phyloP scores from a whole-genome alignment of 352 stramenopile genomes.

The Globisporangium acanthophoron region DNA sequence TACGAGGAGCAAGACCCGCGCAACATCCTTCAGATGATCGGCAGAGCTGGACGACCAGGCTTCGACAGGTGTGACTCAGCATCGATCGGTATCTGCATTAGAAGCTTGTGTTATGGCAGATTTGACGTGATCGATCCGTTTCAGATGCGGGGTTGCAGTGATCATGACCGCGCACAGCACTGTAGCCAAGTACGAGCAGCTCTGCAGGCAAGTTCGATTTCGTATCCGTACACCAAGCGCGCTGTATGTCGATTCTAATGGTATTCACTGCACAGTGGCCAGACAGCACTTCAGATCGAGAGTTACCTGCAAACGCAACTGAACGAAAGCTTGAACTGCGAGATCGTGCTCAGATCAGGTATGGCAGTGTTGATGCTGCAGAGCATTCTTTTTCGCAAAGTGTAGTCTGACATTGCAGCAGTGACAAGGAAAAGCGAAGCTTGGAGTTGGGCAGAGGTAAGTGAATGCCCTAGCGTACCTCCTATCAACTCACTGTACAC shows the following conservation, averaged over 20 bases:
- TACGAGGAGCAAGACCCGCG: slow-evolving; percentile 23
- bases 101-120: too few species aligned
- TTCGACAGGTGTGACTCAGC: slow-evolving; percentile 19
- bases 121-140: not conserved
- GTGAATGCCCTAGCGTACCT: not conserved
- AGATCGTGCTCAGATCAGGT: slow-evolving; percentile 17
- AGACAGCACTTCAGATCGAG: slow-evolving; percentile 9
- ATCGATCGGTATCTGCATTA: not conserved
- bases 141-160: slow-evolving; percentile 18
- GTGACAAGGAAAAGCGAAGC: slow-evolving; percentile 27
- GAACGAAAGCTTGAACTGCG: slow-evolving; percentile 10
- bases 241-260: not conserved
- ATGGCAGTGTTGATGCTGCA: not conserved
- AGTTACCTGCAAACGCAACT: slow-evolving; percentile 6
- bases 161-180: slow-evolving; percentile 24
- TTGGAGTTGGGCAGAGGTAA: slow-evolving; percentile 11
- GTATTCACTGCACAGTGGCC: slow-evolving; percentile 2
- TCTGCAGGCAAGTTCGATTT: slow-evolving; percentile 15
- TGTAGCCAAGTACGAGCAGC: slow-evolving; percentile 14
- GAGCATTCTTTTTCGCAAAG: not conserved
- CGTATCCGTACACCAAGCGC: slow-evolving; percentile 5
- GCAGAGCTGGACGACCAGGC: slow-evolving; percentile 26
- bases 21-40: slow-evolving; percentile 37
- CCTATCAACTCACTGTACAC: not conserved
- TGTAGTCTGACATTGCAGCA: not conserved